Base-by-base conservation (phyloP, 352 stramenopile species). In the Lagenidium giganteum region DNA sequence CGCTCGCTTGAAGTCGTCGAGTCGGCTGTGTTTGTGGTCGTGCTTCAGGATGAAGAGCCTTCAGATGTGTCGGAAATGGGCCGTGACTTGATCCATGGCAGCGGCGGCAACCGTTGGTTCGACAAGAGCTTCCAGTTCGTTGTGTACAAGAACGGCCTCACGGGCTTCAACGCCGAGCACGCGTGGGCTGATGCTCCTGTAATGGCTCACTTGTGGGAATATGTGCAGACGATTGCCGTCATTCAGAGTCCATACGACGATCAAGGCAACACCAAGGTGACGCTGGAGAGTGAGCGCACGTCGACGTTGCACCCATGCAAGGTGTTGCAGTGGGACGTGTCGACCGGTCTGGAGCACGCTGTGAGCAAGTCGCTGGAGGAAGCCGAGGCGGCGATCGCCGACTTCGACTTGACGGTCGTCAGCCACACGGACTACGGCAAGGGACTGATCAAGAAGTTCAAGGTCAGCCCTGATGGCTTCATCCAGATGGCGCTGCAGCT, bases 81-180 rank as follows among this genome's bases (percentile, higher is more conserved):
- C 42, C 74, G 70, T 35, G 62, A 78, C 40, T 53, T 90, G 9
- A 88, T 93, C 38, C 77, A 88, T 47, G 77, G 81, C 40, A 83
- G 21, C 31, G 90, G 90, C 21, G 65, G 70, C 43, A 97, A 97
- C 73, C 85, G 93, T 34, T 98, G 87, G 85, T 98, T 98, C 54
- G 95, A 98, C 63, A 98, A 98, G 66, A 95, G 83, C 5, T 88
- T 98, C 47, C 94, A 97, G 59, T 40, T 98, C 4, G 76, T 98
- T 25, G 81, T 96, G 30, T 96, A 90, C 45, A 78, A 81, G 24
- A 98, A 98, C 67, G 93, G 87, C 12, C 89, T 96, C 26, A 79
- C 82, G 39, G 95, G 90, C 18, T 73, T 97, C 43, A 79, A 95
- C 33, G 90, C 86, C 0, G 93, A 98, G 61, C 95, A 98, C 61